These are phyloP conservation scores for Cladorrhinum sp. DNA, from an alignment of 2,329 filamentous ascomycete species.

Conservation along the genomic window DNA sequence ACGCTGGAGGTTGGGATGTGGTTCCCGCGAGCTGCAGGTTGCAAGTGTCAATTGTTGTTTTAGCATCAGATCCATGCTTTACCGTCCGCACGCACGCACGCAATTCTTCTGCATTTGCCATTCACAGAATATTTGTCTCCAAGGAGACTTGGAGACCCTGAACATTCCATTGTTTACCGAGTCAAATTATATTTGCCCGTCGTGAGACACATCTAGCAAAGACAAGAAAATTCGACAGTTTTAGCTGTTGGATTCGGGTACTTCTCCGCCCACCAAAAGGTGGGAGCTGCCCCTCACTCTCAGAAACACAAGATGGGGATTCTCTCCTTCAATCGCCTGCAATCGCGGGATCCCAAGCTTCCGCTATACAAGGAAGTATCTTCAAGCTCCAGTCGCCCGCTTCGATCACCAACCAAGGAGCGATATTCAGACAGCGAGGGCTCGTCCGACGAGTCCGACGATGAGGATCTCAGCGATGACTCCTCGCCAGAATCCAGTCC, in stretches of 20 bases:
- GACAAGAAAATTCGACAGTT: neutral
- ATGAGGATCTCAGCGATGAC: slow-evolving; percentile 37
- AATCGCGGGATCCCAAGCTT: slow-evolving; percentile 46
- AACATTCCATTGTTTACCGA: neutral
- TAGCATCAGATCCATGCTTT: neutral
- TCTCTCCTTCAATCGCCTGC: slow-evolving; percentile 45
- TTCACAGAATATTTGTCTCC: neutral
- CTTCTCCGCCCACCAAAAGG: neutral
- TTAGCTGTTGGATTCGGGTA: neutral
- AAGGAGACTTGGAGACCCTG: neutral
- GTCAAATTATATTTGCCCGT: neutral
- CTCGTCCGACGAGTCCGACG: slow-evolving; percentile 37
- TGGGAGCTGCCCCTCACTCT: neutral
- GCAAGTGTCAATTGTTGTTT: neutral
- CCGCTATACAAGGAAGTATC: slow-evolving; percentile 50
- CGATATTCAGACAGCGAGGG: slow-evolving; percentile 51
- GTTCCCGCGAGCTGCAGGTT: neutral
- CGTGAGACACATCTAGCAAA: neutral
- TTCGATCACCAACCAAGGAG: slow-evolving; percentile 43
- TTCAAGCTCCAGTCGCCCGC: slow-evolving; percentile 1
- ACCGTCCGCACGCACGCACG: neutral
- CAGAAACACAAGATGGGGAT: slow-evolving; percentile 44
- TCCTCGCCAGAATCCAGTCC: slow-evolving; percentile 43
- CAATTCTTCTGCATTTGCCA: neutral
- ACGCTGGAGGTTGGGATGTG: neutral